These are phyloP conservation scores for Globisporangium nagaii DNA, from an alignment of 352 stramenopile genomes.

Conservation along the genomic window DNA sequence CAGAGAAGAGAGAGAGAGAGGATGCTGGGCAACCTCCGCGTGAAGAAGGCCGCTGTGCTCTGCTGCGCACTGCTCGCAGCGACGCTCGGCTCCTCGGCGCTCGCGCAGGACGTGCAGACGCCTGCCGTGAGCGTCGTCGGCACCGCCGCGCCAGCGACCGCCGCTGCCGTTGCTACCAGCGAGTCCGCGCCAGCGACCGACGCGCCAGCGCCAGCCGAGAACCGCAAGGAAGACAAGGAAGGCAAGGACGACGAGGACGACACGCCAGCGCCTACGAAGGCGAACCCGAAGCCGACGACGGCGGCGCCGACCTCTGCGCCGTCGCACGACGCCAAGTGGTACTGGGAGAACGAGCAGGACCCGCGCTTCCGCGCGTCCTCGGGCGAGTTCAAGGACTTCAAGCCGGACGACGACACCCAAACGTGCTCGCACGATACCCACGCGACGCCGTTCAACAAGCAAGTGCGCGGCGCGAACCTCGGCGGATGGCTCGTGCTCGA, in stretches of 20 bases:
- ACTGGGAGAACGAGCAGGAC: constrained; percentile 57
- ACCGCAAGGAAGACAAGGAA: neutral
- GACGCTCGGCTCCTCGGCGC: constrained; percentile 1
- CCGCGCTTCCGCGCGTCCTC: constrained; percentile 35
- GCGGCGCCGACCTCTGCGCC: neutral
- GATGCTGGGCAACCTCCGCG: constrained; percentile 8
- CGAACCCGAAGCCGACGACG: neutral
- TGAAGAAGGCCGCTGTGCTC: constrained; percentile 5
- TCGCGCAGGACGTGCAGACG: constrained; percentile 1
- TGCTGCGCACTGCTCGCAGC: constrained; percentile 8
- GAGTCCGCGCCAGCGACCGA: neutral
- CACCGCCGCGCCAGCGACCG: neutral
- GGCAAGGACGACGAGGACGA: neutral
- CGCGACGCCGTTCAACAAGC: constrained; percentile 68
- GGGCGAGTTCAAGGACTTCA: constrained; percentile 49
- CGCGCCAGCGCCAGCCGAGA: neutral
- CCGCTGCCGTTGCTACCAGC: too few species aligned
- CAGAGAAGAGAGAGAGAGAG: constrained; percentile 2
- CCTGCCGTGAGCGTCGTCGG: neutral
- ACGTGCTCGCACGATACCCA: constrained; percentile 65
- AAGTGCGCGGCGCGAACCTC: constrained; percentile 90
- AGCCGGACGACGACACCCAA: constrained; percentile 49
- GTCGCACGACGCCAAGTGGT: constrained; percentile 46
- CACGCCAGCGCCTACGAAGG: neutral
- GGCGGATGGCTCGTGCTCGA: constrained; percentile 95